A percentile compares a stretch with the other conserved stretches of the same genome.
Evolutionary conservation across 331 rosid genomes (phyloP).

Genomic region (Prunus yedoensis): DNA sequence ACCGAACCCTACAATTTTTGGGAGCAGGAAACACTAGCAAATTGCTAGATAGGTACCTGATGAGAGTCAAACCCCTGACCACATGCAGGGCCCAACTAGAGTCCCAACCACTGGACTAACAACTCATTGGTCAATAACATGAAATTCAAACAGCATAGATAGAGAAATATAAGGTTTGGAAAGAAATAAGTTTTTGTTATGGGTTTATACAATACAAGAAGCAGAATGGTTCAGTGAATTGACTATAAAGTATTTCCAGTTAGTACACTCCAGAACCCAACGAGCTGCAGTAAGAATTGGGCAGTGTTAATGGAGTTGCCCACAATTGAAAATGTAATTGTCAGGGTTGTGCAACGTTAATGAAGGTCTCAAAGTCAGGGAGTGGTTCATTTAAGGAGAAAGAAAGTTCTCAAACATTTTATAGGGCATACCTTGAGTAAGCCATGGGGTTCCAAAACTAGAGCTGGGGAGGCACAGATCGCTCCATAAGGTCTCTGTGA

Average conservation of each 20-base stretch:
- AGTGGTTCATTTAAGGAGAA: neutral
- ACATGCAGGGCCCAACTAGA: too few relatives aligned
- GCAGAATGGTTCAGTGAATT: neutral
- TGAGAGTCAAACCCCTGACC: too few relatives aligned
- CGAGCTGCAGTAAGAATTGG: neutral
- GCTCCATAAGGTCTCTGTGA: conserved; percentile 87
- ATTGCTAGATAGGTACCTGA: too few relatives aligned
- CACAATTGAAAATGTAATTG: neutral
- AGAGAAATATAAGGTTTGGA: neutral
- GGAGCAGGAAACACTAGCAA: too few relatives aligned
- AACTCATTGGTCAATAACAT: too few relatives aligned
- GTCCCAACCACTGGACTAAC: too few relatives aligned
- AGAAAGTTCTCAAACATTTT: conserved; percentile 3
- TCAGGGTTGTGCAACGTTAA: neutral
- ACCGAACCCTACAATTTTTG: too few relatives aligned
- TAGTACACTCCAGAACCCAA: neutral
- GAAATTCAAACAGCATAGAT: too few relatives aligned
- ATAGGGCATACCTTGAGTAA: conserved; percentile 65
- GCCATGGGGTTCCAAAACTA: conserved; percentile 90
- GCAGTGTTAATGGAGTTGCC: neutral
- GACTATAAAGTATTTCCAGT: neutral
- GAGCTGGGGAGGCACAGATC: conserved; percentile 93
- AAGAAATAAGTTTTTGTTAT: neutral
- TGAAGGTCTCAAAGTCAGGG: neutral
- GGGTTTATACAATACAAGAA: neutral